Evolutionary conservation across 1,139 yeast species (phyloP), one percentile per base, ranked within the genome.

Genomic region (Protomyces macrosporus): DNA sequence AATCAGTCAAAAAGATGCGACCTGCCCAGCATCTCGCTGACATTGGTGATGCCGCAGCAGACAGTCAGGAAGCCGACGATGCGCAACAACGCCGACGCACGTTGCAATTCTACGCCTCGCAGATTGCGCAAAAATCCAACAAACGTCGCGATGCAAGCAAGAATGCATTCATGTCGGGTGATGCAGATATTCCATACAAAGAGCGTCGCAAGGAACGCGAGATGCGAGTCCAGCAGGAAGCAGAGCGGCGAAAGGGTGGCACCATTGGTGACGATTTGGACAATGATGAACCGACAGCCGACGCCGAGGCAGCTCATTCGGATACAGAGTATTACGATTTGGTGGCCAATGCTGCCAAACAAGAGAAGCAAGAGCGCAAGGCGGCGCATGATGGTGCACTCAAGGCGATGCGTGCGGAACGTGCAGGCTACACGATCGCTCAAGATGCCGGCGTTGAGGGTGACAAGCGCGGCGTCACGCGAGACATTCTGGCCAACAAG

Each of bases 21-120:
- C 67, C 65, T 68, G 51, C 52, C 1, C 55, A 60, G 32, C 37
- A 16, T 76, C 60, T 57, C n/a, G 70, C 70, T 60, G 95, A 88
- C 73, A 86, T 78, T 71, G 78, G 83, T 12, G 96, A 88, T 73
- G 82, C 71, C 3, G 73, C 82, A 16, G 78, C 83, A 52, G 89
- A 87, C 60, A 93, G 86, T 40, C 85, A 90, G 58, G 98, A 93
- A 74, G 81, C 83, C 67, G 96, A 90, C 73, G 98, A 91, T 63
- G 90, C 93, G 74, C 82, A 81, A 65, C 84, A 85, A 53, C 86
- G 96, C 72, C 89, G 88, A 78, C 86, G 84, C 75, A 83, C 96
- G 0, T 83, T 93, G 71, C 85, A 98, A 70, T 95, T 93, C 84
- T 93, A 93, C 80, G 93, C 98, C 1, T 88, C 98, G 67, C 93